Percentiles rank a stretch among this genome's conserved stretches.
phyloP scores from a whole-genome alignment of 2,329 filamentous ascomycete species.

The Trichoderma atroviride region DNA sequence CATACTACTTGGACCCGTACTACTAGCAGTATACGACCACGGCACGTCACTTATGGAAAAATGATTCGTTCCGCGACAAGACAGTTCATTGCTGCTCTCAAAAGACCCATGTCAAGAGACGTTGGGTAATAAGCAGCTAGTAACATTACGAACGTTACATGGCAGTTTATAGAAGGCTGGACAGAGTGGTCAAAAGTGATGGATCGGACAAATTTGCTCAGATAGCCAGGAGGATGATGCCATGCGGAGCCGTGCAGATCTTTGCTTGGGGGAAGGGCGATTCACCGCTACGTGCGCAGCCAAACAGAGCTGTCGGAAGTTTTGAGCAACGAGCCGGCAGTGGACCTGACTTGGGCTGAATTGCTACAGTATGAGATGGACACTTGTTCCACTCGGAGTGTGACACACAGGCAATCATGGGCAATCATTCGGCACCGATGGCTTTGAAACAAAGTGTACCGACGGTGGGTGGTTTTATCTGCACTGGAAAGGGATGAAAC shows the following conservation, averaged over 20 bases:
- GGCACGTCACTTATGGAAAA: not conserved
- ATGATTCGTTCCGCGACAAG: not conserved
- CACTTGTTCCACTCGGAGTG: not conserved
- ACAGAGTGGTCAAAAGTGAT: not conserved
- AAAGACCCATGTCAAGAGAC: not conserved
- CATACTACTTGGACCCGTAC: not conserved
- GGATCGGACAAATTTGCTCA: not conserved
- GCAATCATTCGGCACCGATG: not conserved
- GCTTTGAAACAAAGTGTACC: not conserved
- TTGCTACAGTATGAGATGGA: not conserved
- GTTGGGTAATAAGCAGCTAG: not conserved
- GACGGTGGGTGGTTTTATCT: not conserved
- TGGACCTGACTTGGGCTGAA: not conserved
- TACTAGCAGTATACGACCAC: not conserved
- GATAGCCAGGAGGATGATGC: not conserved
- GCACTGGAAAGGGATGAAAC: not conserved
- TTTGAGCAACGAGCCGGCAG: not conserved
- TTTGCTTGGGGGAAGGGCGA: not conserved
- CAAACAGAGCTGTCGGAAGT: not conserved
- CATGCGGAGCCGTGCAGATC: slow-evolving; percentile 18
- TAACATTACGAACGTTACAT: not conserved
- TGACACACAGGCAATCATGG: not conserved
- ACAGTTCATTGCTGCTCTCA: not conserved
- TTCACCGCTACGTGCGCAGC: slow-evolving; percentile 13
- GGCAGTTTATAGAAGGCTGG: not conserved